phyloP scores from a whole-genome alignment of 805 yeast species.

The Wickerhamomyces alni region DNA sequence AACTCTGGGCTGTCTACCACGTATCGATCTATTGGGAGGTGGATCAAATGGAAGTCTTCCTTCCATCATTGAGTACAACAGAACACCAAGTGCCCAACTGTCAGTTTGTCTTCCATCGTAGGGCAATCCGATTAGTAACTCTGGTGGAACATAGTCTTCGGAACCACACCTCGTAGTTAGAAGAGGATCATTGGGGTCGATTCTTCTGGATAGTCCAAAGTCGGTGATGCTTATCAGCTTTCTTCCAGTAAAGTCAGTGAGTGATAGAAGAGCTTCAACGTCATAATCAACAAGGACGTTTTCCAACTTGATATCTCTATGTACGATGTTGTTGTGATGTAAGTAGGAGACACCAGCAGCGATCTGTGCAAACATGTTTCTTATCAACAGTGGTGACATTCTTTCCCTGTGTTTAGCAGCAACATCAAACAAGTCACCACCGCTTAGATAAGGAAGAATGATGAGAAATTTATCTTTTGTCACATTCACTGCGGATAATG shows the following conservation, averaged over 20 bases:
- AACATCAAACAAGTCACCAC: constrained; percentile 80
- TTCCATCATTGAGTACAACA: constrained; percentile 80
- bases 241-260: constrained; percentile 11
- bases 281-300: constrained; percentile 54
- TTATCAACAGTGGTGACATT: constrained; percentile 43
- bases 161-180: constrained; percentile 91
- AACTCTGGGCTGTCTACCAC: constrained; percentile 48
- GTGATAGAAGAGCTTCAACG: constrained; percentile 24
- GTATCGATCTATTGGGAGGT: constrained; percentile 47
- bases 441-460: constrained; percentile 70
- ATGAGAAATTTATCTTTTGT: constrained; percentile 31
- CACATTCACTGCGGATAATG: constrained; percentile 43
- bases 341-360: constrained; percentile 64
- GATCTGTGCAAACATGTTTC: constrained; percentile 65
- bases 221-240: constrained; percentile 67
- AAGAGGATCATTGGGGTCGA: constrained; percentile 54
- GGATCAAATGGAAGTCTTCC: constrained; percentile 89
- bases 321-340: constrained; percentile 66
- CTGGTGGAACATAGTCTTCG: constrained; percentile 95
- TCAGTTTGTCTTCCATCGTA: constrained; percentile 92
- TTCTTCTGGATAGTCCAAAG: constrained; percentile 77
- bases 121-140: constrained; percentile 79
- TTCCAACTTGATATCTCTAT: constrained; percentile 89
- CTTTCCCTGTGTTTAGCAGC: constrained; percentile 37
- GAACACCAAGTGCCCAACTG: constrained; percentile 92